These are phyloP conservation scores for Leccinum griseonigrum DNA, from an alignment of 1,284 basidiomycete species.

Conservation along the genomic window DNA sequence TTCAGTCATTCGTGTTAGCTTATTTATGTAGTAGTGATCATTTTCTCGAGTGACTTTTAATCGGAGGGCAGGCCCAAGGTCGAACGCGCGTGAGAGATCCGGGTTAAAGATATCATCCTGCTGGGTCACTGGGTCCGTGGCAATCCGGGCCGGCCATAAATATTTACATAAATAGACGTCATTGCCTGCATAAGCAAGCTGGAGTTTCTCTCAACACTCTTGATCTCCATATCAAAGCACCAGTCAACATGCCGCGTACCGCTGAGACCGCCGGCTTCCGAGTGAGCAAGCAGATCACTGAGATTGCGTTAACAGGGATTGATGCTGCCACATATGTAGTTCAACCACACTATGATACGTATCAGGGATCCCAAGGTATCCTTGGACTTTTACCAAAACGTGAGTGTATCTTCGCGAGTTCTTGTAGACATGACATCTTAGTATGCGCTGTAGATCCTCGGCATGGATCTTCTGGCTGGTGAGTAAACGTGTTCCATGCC, in stretches of 20 bases:
- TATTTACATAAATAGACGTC: constrained; percentile 10
- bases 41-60: background rate
- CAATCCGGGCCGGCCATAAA: constrained; percentile 3
- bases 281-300: constrained; percentile 32
- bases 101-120: background rate
- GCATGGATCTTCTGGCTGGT: constrained; percentile 83
- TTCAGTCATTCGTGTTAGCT: constrained; percentile 3
- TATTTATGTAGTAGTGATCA: background rate
- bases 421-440: constrained; percentile 12
- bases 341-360: constrained; percentile 90
- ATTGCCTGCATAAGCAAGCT: background rate
- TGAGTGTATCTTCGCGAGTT: constrained; percentile 25
- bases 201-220: constrained; percentile 1
- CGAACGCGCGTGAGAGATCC: background rate
- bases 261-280: constrained; percentile 66
- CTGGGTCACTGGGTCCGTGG: background rate
- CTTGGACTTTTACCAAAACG: constrained; percentile 73
- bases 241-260: constrained; percentile 54
- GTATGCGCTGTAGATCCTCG: constrained; percentile 52
- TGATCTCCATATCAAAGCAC: constrained; percentile 8
- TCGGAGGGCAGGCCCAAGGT: too few relatives aligned
- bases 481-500: constrained; percentile 11
- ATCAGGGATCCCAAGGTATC: constrained; percentile 86
- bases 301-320: constrained; percentile 1
- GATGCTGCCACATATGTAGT: constrained; percentile 39